Percentiles rank a stretch among this genome's conserved stretches.
phyloP scores from a whole-genome alignment of 192 early-diverging fungal genomes.

The Pilaira anomala region DNA sequence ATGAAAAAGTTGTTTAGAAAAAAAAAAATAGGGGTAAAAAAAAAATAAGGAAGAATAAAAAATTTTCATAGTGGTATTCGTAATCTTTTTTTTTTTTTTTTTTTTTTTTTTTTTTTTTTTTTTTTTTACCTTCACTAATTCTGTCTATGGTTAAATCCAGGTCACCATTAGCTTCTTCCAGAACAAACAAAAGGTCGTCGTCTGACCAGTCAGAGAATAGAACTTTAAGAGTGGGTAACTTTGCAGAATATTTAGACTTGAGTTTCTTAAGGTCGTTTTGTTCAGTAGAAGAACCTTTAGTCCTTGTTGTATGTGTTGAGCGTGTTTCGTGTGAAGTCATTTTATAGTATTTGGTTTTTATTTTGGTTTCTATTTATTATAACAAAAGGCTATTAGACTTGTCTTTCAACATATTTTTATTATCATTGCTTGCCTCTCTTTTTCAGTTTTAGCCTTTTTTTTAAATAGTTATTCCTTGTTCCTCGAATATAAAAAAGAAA shows the following conservation, averaged over 20 bases:
- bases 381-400: too few relatives aligned
- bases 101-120: conserved; percentile 14
- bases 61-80: neutral
- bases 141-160: conserved; percentile 74
- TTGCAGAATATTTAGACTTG: conserved; percentile 59
- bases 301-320: conserved; percentile 23
- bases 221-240: conserved; percentile 65
- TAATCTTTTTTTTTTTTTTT: too few relatives aligned
- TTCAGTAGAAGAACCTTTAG: conserved; percentile 18
- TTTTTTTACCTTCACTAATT: conserved; percentile 72
- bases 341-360: neutral
- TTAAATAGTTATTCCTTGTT: too few relatives aligned
- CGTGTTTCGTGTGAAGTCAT: conserved; percentile 37
- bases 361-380: too few relatives aligned
- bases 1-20: neutral
- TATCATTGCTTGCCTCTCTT: too few relatives aligned
- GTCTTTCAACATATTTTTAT: too few relatives aligned
- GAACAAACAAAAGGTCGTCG: conserved; percentile 79
- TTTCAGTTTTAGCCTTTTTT: too few relatives aligned
- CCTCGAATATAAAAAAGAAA: too few relatives aligned
- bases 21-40: neutral
- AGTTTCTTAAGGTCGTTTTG: conserved; percentile 61
- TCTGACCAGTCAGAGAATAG: conserved; percentile 87
- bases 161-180: conserved; percentile 88
- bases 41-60: neutral